Conservation (phyloP, 345 rosid species). For the Rhizophora apiculata region DNA sequence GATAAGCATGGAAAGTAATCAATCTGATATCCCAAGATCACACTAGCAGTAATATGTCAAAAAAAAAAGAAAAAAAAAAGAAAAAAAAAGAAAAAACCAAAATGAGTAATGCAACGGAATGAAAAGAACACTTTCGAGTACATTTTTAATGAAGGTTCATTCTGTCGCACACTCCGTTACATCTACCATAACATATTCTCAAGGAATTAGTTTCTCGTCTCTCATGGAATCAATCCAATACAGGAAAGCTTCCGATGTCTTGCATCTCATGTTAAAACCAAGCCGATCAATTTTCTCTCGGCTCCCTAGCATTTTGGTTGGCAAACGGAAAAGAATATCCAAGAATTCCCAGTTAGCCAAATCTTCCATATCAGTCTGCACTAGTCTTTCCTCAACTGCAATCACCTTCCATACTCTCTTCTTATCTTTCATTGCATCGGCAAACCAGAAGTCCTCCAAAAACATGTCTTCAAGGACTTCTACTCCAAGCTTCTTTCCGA, state of each 20-base stretch:
- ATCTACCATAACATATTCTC: not conserved
- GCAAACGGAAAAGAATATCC: conserved; percentile 68
- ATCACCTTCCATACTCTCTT: conserved; percentile 60
- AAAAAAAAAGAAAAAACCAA: no score
- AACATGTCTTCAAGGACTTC: conserved; percentile 42
- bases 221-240: conserved; percentile 79
- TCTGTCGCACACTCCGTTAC: no score
- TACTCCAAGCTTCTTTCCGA: conserved; percentile 57
- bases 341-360: conserved; percentile 82
- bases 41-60: no score
- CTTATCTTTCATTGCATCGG: conserved; percentile 49
- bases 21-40: no score
- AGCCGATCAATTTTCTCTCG: conserved; percentile 57
- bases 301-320: conserved; percentile 62
- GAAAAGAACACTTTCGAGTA: no score
- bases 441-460: conserved; percentile 43
- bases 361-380: conserved; percentile 55
- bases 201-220: conserved; percentile 57
- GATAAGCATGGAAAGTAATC: no score
- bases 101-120: no score
- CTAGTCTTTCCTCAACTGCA: conserved; percentile 47
- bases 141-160: no score
- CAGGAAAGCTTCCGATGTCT: conserved; percentile 59
- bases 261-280: conserved; percentile 59
- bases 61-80: no score